phyloP scores from a whole-genome alignment of 352 stramenopile genomes.

The Peronospora farinosa region DNA sequence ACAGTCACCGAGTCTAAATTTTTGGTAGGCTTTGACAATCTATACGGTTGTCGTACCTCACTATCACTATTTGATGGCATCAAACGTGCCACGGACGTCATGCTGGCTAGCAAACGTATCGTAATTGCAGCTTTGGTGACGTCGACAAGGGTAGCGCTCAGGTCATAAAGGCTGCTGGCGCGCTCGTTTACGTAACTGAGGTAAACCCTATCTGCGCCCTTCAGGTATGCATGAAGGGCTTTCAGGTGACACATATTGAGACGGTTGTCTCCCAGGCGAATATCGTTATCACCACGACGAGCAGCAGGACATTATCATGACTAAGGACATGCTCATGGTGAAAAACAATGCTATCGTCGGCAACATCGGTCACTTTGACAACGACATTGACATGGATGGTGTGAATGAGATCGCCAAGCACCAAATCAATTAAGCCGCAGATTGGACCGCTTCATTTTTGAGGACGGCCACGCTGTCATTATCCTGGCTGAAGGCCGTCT shows the following conservation, averaged over 20 bases:
- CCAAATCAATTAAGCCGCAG: constrained; percentile 99
- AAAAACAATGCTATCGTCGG: constrained; percentile 99
- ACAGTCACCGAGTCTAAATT: constrained; percentile 99
- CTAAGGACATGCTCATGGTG: constrained; percentile 94
- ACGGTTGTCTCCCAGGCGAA: constrained; percentile 87
- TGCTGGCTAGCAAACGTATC: constrained; percentile 98
- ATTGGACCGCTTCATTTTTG: constrained; percentile 96
- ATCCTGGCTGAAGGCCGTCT: constrained; percentile 83
- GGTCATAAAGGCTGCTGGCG: constrained; percentile 95
- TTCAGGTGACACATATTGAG: constrained; percentile 92
- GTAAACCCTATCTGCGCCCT: constrained; percentile 98
- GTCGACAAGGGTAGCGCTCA: constrained; percentile 97
- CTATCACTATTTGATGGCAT: constrained; percentile 97
- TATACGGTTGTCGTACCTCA: constrained; percentile 98
- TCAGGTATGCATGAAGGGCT: constrained; percentile 98
- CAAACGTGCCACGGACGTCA: constrained; percentile 98
- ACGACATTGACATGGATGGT: constrained; percentile 98
- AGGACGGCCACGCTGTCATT: constrained; percentile 94
- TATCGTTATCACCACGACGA: constrained; percentile 99
- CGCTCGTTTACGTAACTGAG: constrained; percentile 97
- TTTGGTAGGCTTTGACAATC: too few species aligned
- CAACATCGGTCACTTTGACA: constrained; percentile 99
- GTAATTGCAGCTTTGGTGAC: constrained; percentile 97
- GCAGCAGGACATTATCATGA: constrained; percentile 99
- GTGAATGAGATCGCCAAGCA: constrained; percentile 84